Evolutionary conservation across 805 yeast genomes (phyloP), one percentile per base, ranked within the genome.

Genomic region (Metschnikowia continentalis): DNA sequence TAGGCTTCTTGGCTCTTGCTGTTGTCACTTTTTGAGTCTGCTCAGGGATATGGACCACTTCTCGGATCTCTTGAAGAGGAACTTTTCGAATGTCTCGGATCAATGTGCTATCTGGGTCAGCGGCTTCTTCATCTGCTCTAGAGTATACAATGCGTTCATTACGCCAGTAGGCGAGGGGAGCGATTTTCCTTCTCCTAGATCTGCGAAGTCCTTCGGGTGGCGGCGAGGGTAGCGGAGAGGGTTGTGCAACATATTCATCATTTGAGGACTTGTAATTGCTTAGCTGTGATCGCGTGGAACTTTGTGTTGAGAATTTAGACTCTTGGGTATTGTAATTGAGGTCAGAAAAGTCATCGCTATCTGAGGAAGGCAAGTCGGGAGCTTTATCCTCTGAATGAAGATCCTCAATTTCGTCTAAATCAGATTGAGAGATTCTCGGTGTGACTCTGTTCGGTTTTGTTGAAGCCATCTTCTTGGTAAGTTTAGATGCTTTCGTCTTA

Each of bases 141-240:
- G 70, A 59, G 61, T 86, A 90, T 3, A 87, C 79, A 32, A 86
- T 79, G 53, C 82, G 74, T 66, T 90, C 96, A 61, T 87, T 88
- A 63, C 87, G 80, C 96, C 96, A 90, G 63, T 77, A 87, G 2
- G 89, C 91, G 55, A 90, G 69, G 0, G 96, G 92, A 3, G 84
- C 79, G 6, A 86, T 76, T 54, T 80, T 78, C 0, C 81, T 78
- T 59, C 96, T 75, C 32, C 77, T 73, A 0, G 96, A 86, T 55
- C 88, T 71, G 55, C 96, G 73, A 2, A 80, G 60, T 0, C 82
- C 79, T 50, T 70, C 75, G 6, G 75, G 74, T 6, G 76, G 76
- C 1, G 78, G 77, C 3, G 76, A 70, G 1, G 77, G 78, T 32
- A 71, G 64, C 6, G 75, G 74, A 0, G 70, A 62, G 2, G 67